Base-by-base conservation (phyloP, 352 stramenopile genomes). In the Aphanomyces euteiches region DNA sequence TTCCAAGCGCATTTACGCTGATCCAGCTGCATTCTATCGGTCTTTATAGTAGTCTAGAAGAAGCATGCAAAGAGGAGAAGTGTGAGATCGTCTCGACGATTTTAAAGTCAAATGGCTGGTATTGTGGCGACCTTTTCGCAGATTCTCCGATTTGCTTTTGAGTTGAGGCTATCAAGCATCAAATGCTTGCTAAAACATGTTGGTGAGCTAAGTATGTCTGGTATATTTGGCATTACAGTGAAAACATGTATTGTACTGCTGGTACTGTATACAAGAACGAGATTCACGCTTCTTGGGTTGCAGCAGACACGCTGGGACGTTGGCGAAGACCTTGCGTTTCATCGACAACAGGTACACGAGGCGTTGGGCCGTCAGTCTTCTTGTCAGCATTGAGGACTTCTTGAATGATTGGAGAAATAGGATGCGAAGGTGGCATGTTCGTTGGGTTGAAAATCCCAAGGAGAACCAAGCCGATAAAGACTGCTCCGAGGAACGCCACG, bases 401-500 rank as follows among this genome's bases (percentile, higher is more conserved):
- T 61, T 61, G 54, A 17, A 61, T 61, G 19, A 61, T 37, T n/a
- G 54, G 54, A 12, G 54, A 61, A 12, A 61, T 39, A 15, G 54
- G 54, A 37, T 37, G 19, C 19, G 19, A 37, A 12, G 7, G 54
- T 10, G 50, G 50, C n/a, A 10, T 19, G 28, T 28, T 28, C 0
- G 28, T 28, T 28, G 28, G 28, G 54, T 37, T 12, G 34, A 19
- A 12, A 37, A 61, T 45, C 6, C 54, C 54, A 7, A 61, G n/a
- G 19, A 90, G 65, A 13, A 84, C 70, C 5, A 75, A 76, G 21
- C 85, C 76, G 34, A 75, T 70, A 10, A 79, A 72, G 21, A 85
- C 73, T 7, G 75, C 78, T 41, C 80, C 79, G 47, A 93, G 65
- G 37, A 74, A 82, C 40, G 82, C 73, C 5, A 81, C 61, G 17